Conservation (phyloP, 139 green algal species). For the Yamagishiella unicocca region DNA sequence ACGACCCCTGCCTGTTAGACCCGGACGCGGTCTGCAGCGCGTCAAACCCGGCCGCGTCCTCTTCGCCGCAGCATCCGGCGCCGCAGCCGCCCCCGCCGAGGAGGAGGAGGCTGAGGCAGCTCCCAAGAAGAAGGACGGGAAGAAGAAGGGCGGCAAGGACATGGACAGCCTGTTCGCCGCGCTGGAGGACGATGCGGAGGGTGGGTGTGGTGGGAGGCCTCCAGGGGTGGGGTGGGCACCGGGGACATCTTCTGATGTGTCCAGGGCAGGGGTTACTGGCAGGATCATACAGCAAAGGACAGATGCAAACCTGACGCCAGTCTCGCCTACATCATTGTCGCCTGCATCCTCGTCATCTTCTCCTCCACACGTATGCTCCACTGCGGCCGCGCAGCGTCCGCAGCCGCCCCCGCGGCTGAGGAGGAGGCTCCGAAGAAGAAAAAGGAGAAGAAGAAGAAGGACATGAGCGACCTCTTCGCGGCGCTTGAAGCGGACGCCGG, state of each 20-base stretch:
- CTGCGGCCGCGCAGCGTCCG: background rate
- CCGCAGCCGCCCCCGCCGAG: conserved; percentile 11
- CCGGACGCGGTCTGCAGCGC: no score
- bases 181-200: conserved; percentile 26
- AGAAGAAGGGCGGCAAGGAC: conserved; percentile 54
- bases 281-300: no score
- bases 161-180: conserved; percentile 49
- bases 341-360: background rate
- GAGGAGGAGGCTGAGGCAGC: conserved; percentile 37
- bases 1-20: no score
- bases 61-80: background rate
- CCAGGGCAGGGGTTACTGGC: no score
- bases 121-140: conserved; percentile 21
- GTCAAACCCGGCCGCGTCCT: no score
- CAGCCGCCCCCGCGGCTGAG: background rate
- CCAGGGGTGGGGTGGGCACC: no score
- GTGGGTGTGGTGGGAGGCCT: background rate
- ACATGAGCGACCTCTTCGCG: conserved; percentile 52
- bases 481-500: conserved; percentile 45
- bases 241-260: no score
- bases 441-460: conserved; percentile 71
- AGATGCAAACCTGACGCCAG: no score
- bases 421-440: conserved; percentile 32
- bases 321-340: no score
- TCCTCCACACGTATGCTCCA: no score